These are phyloP conservation scores for Mortierella sp. DNA, from an alignment of 371 early-diverging fungal genomes.

Conservation along the genomic window DNA sequence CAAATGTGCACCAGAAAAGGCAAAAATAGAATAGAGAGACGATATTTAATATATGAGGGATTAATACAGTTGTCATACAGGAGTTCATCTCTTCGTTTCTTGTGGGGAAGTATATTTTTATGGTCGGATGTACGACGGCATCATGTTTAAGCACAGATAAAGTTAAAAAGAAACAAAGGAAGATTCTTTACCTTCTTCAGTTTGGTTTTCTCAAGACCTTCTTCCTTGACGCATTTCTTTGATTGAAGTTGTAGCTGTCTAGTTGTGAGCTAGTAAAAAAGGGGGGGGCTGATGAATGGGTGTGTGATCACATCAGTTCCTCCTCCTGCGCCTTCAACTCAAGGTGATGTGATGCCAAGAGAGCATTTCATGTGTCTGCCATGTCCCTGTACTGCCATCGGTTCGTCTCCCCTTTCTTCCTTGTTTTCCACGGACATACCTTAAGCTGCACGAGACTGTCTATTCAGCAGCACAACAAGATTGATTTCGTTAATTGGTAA, in stretches of 20 bases:
- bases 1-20: neutral
- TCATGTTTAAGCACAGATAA: too few relatives aligned
- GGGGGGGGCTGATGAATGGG: neutral
- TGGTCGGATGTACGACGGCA: too few relatives aligned
- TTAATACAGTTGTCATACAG: too few relatives aligned
- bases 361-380: neutral
- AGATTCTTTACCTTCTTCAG: constrained; percentile 82
- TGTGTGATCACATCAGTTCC: neutral
- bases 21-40: too few relatives aligned
- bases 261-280: constrained; percentile 82
- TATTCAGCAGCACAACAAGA: constrained; percentile 22
- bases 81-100: neutral
- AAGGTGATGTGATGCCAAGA: too few relatives aligned
- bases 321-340: neutral
- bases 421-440: constrained; percentile 52
- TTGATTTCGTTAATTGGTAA: neutral
- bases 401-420: neutral
- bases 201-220: constrained; percentile 82
- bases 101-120: too few relatives aligned
- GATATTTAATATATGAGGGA: too few relatives aligned
- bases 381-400: neutral
- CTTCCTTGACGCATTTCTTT: constrained; percentile 90
- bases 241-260: constrained; percentile 91
- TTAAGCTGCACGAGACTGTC: constrained; percentile 81
- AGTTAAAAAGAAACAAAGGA: neutral